These are phyloP conservation scores for Solanum chaucha DNA, from an alignment of 257 asterid species.

Conservation along the genomic window DNA sequence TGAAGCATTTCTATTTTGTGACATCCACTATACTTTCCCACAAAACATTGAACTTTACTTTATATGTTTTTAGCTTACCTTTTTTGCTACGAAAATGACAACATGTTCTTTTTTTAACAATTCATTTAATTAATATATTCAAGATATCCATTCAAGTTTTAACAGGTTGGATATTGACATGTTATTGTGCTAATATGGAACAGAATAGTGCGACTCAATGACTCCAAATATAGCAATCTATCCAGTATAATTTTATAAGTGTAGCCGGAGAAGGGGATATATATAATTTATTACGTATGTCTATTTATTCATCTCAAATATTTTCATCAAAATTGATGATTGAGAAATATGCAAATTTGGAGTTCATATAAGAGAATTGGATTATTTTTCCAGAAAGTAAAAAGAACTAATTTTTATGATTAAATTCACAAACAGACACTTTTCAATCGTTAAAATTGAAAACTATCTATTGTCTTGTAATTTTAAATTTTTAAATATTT, in stretches of 20 bases:
- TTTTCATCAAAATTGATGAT: too few relatives aligned
- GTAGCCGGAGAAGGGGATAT: accelerated
- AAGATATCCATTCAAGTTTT: not conserved
- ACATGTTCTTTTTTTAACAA: not conserved
- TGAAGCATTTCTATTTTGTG: not conserved
- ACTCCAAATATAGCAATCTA: not conserved
- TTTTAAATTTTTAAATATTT: not conserved
- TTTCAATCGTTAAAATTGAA: not conserved
- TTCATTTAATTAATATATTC: not conserved
- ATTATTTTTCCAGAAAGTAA: not conserved
- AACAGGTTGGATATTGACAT: not conserved
- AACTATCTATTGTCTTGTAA: not conserved
- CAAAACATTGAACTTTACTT: not conserved
- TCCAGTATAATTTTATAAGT: not conserved
- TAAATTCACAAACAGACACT: not conserved
- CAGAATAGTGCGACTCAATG: not conserved
- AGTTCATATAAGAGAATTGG: not conserved
- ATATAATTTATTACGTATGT: too few relatives aligned
- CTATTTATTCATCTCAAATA: too few relatives aligned
- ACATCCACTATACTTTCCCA: not conserved
- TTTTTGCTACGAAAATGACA: conserved; percentile 8
- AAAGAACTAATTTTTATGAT: not conserved
- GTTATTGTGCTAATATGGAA: not conserved
- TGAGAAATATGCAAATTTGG: not conserved
- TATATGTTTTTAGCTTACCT: not conserved